Conservation (phyloP, 2,329 filamentous ascomycete genomes). For the Neodidymelliopsis sp. region DNA sequence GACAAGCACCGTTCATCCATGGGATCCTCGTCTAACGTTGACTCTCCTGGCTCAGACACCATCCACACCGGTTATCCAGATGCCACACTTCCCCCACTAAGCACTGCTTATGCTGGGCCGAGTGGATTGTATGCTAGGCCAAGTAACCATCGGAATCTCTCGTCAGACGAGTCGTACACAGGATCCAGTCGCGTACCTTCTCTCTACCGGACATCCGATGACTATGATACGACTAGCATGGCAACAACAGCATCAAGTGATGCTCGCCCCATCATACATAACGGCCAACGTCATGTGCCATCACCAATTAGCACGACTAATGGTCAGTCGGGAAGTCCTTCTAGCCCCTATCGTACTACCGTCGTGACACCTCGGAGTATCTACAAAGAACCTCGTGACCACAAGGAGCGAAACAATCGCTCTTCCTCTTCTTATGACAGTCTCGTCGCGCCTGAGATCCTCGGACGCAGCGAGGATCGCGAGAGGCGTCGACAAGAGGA, state of each 20-base stretch:
- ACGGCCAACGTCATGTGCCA: constrained; percentile 13
- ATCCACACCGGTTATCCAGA: constrained; percentile 46
- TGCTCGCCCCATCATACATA: constrained; percentile 39
- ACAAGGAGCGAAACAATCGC: constrained; percentile 28
- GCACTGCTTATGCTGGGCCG: constrained; percentile 21
- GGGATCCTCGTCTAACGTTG: constrained; percentile 30
- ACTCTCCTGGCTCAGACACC: constrained; percentile 42
- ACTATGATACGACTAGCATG: constrained; percentile 37
- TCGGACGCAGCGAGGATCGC: constrained; percentile 30
- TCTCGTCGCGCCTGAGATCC: constrained; percentile 31
- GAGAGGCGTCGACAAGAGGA: constrained; percentile 31
- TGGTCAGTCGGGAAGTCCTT: constrained; percentile 17
- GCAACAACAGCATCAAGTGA: constrained; percentile 24
- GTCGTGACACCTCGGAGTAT: constrained; percentile 27
- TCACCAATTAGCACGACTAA: constrained; percentile 16
- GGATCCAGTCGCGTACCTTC: constrained; percentile 39
- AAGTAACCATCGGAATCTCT: constrained; percentile 33
- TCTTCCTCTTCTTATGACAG: constrained; percentile 31
- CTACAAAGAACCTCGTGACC: constrained; percentile 27
- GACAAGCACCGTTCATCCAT: constrained; percentile 31
- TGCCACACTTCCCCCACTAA: constrained; percentile 26
- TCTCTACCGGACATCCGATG: constrained; percentile 40
- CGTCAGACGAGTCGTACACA: constrained; percentile 39
- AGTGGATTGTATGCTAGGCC: constrained; percentile 31
- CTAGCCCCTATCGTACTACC: constrained; percentile 30